These are phyloP conservation scores for Phallus indusiatus DNA, from an alignment of 768 basidiomycete species.

Conservation along the genomic window DNA sequence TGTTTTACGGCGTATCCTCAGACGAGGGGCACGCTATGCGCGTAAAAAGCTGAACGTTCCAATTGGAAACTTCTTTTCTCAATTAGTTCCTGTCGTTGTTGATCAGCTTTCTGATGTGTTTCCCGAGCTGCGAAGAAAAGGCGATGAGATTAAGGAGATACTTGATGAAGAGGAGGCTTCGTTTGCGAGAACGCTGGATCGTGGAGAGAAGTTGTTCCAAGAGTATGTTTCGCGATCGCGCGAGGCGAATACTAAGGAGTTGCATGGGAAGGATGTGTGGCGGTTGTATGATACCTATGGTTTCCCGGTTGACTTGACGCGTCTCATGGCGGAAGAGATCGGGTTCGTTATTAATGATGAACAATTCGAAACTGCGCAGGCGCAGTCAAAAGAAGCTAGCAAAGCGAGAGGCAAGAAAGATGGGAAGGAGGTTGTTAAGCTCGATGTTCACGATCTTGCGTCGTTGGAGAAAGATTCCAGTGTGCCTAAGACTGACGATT, in stretches of 20 bases:
- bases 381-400: slow-evolving; percentile 83
- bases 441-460: slow-evolving; percentile 93
- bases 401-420: slow-evolving; percentile 74
- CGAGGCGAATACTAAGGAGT: slow-evolving; percentile 49
- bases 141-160: slow-evolving; percentile 84
- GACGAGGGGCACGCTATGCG: slow-evolving; percentile 91
- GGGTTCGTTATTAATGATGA: slow-evolving; percentile 74
- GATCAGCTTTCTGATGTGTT: slow-evolving; percentile 83
- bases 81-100: slow-evolving; percentile 79
- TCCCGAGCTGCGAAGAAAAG: slow-evolving; percentile 83
- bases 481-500: slow-evolving; percentile 90
- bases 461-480: slow-evolving; percentile 64
- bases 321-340: slow-evolving; percentile 94
- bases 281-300: slow-evolving; percentile 96
- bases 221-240: slow-evolving; percentile 67
- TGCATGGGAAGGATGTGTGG: slow-evolving; percentile 94
- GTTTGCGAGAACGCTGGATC: slow-evolving; percentile 93
- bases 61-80: slow-evolving; percentile 93
- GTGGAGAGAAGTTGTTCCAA: slow-evolving; percentile 93
- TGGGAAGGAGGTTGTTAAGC: slow-evolving; percentile 60
- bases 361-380: slow-evolving; percentile 85
- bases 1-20: slow-evolving; percentile 87
- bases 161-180: slow-evolving; percentile 97
- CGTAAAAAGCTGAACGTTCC: slow-evolving; percentile 89
- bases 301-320: slow-evolving; percentile 94